Conservation (phyloP, 2,329 filamentous ascomycete species). For the Ophiostoma tasmaniense region DNA sequence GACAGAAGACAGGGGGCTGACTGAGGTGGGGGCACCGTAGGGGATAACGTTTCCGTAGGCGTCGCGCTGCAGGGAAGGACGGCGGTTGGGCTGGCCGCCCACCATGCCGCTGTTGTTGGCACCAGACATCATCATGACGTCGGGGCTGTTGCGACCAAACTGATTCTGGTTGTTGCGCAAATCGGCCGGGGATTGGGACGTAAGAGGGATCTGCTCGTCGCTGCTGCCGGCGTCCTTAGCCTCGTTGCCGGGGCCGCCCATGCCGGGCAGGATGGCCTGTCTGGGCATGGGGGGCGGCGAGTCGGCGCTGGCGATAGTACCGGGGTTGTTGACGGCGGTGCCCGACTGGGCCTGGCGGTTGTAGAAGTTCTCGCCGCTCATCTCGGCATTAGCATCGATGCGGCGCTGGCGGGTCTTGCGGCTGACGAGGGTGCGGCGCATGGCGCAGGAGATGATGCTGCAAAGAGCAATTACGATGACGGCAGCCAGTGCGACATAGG, state of each 20-base stretch:
- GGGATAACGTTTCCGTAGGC: constrained; percentile 55
- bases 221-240: constrained; percentile 52
- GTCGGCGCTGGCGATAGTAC: background rate
- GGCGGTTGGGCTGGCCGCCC: constrained; percentile 19
- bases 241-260: constrained; percentile 53
- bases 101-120: constrained; percentile 24
- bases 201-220: constrained; percentile 65
- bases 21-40: constrained; percentile 29
- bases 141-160: constrained; percentile 21
- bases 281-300: constrained; percentile 2
- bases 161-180: constrained; percentile 38
- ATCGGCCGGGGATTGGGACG: constrained; percentile 49
- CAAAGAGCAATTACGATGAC: constrained; percentile 77
- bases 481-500: constrained; percentile 83
- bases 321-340: constrained; percentile 30
- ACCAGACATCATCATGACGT: constrained; percentile 25
- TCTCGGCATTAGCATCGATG: constrained; percentile 89
- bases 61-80: constrained; percentile 40
- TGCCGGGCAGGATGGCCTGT: constrained; percentile 51
- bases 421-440: constrained; percentile 85
- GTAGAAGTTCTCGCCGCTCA: constrained; percentile 93
- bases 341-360: constrained; percentile 52
- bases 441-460: constrained; percentile 82
- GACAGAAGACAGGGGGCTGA: constrained; percentile 42
- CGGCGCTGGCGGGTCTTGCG: constrained; percentile 88